Conservation (phyloP, 2,329 filamentous ascomycete species). For the Coniosporium tulheliwenetii region DNA sequence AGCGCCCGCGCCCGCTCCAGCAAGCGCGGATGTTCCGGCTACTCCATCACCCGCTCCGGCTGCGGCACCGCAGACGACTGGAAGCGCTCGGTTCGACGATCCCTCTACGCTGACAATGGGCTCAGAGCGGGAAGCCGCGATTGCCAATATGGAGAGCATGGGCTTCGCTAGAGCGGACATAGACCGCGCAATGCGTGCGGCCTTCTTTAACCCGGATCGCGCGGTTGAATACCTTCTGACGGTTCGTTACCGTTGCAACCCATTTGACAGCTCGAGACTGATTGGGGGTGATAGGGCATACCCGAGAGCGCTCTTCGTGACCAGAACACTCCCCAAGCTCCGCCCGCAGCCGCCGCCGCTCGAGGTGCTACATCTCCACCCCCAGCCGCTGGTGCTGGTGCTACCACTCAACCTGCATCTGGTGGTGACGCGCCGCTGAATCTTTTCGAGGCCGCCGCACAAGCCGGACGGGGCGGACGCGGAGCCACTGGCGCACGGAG, state of each 20-base stretch:
- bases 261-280: conserved; percentile 1
- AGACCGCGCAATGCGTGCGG: conserved; percentile 86
- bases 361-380: conserved; percentile 16
- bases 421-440: conserved; percentile 59
- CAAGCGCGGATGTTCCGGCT: conserved; percentile 32
- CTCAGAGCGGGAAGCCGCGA: conserved; percentile 62
- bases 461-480: conserved; percentile 41
- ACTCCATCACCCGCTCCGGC: conserved; percentile 33
- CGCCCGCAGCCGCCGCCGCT: conserved; percentile 25
- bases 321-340: conserved; percentile 37
- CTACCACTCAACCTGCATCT: conserved; percentile 18
- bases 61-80: conserved; percentile 21
- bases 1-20: conserved; percentile 31
- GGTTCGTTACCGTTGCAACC: conserved; percentile 34
- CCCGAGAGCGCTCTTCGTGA: conserved; percentile 69
- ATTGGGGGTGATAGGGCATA: conserved; percentile 50
- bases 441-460: conserved; percentile 83
- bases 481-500: conserved; percentile 28
- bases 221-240: conserved; percentile 91
- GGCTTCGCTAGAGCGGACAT: conserved; percentile 82
- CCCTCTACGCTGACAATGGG: conserved; percentile 78
- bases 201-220: conserved; percentile 92
- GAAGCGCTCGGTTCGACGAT: conserved; percentile 41
- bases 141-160: conserved; percentile 94
- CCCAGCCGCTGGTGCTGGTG: conserved; percentile 14